These are phyloP conservation scores for Turritis glabra DNA, from an alignment of 345 rosid genomes.

Conservation along the genomic window DNA sequence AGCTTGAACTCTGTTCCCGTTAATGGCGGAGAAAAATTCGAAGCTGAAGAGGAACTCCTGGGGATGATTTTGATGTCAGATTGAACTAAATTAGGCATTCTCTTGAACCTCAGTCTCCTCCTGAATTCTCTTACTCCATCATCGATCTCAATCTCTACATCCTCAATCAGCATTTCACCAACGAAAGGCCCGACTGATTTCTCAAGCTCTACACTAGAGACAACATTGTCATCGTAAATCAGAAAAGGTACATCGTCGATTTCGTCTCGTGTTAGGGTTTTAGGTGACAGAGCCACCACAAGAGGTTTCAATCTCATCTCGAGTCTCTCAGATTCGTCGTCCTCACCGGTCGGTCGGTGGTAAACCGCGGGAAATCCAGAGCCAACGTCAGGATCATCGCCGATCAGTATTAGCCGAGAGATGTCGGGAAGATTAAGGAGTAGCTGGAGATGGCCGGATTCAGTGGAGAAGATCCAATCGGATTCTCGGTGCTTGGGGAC, in stretches of 20 bases:
- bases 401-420: constrained; percentile 67
- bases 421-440: constrained; percentile 55
- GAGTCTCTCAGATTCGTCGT: constrained; percentile 24
- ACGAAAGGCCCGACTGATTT: constrained; percentile 52
- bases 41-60: background rate
- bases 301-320: constrained; percentile 50
- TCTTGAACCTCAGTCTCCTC: constrained; percentile 88
- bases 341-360: constrained; percentile 11
- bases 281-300: constrained; percentile 54
- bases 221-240: constrained; percentile 61
- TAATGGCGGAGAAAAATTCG: constrained; percentile 26
- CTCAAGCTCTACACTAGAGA: constrained; percentile 54
- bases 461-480: constrained; percentile 91
- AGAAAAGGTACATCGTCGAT: constrained; percentile 47
- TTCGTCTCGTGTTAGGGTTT: constrained; percentile 28
- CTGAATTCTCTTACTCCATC: constrained; percentile 50
- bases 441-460: constrained; percentile 83
- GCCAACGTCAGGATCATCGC: constrained; percentile 38
- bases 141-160: constrained; percentile 55
- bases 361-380: constrained; percentile 30
- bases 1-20: constrained; percentile 45
- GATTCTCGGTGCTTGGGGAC: constrained; percentile 70
- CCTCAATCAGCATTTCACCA: constrained; percentile 82
- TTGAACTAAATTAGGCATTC: constrained; percentile 80
- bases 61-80: constrained; percentile 57